Evolutionary conservation across 371 early-diverging fungal genomes (phyloP).

Genomic region (Saksenaea vasiformis): DNA sequence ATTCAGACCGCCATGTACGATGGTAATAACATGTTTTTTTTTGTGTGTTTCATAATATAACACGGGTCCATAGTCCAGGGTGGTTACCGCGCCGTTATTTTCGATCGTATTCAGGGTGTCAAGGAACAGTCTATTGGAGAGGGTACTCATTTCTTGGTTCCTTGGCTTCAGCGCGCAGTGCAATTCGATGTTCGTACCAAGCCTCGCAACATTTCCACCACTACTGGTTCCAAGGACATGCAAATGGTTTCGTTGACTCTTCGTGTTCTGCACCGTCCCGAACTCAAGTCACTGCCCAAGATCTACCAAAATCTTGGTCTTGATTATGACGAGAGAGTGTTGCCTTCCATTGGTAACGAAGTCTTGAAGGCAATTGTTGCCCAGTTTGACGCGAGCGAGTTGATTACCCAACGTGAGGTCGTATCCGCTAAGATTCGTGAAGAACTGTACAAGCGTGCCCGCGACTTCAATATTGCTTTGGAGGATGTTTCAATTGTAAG

Average conservation of each 20-base stretch:
- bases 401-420: slow-evolving; percentile 98
- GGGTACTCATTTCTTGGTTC: slow-evolving; percentile 97
- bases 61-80: slow-evolving; percentile 79
- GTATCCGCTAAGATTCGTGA: slow-evolving; percentile 94
- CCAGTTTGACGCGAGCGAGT: slow-evolving; percentile 96
- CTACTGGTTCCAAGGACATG: slow-evolving; percentile 89
- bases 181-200: slow-evolving; percentile 88
- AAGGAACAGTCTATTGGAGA: slow-evolving; percentile 80
- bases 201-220: slow-evolving; percentile 96
- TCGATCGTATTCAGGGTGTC: slow-evolving; percentile 95
- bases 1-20: slow-evolving; percentile 89
- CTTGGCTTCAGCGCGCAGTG: slow-evolving; percentile 86
- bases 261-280: slow-evolving; percentile 94
- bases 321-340: slow-evolving; percentile 97
- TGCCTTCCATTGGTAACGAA: slow-evolving; percentile 98
- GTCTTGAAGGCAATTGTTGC: slow-evolving; percentile 98
- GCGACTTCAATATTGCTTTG: slow-evolving; percentile 92
- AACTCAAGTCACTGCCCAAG: slow-evolving; percentile 68
- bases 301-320: slow-evolving; percentile 92
- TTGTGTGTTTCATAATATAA: slow-evolving; percentile 1
- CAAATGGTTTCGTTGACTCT: slow-evolving; percentile 93
- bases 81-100: slow-evolving; percentile 95
- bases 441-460: slow-evolving; percentile 91
- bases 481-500: slow-evolving; percentile 97
- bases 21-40: slow-evolving; percentile 57